These are phyloP conservation scores for Schwanniomyces occidentalis DNA, from an alignment of 805 yeast species.

Conservation along the genomic window DNA sequence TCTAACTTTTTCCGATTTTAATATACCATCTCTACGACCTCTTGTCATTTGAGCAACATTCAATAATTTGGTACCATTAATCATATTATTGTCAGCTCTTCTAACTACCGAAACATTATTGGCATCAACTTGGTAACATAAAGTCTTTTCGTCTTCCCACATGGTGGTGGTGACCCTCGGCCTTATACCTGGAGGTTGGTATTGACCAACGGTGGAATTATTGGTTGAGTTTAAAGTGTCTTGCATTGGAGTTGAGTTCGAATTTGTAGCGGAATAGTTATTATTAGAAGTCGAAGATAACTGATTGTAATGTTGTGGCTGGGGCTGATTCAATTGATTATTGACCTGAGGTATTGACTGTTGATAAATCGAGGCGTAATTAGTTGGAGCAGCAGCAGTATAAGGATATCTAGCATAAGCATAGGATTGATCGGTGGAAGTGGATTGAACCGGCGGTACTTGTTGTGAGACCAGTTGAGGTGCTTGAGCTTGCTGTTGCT, in stretches of 20 bases:
- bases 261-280: slow-evolving; percentile 9
- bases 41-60: slow-evolving; percentile 87
- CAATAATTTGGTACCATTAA: slow-evolving; percentile 79
- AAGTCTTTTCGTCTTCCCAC: slow-evolving; percentile 87
- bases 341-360: slow-evolving; percentile 18
- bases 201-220: slow-evolving; percentile 41
- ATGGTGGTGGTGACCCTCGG: slow-evolving; percentile 80
- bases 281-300: slow-evolving; percentile 14
- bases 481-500: slow-evolving; percentile 6
- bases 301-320: slow-evolving; percentile 24
- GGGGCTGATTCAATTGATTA: slow-evolving; percentile 27
- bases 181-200: slow-evolving; percentile 48
- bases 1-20: slow-evolving; percentile 72
- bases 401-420: slow-evolving; percentile 12
- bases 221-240: slow-evolving; percentile 17
- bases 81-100: slow-evolving; percentile 82
- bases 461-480: slow-evolving; percentile 7
- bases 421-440: slow-evolving; percentile 8
- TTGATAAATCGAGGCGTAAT: slow-evolving; percentile 19
- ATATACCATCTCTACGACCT: slow-evolving; percentile 82
- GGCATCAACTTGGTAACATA: slow-evolving; percentile 85
- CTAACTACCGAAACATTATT: slow-evolving; percentile 78
- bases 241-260: slow-evolving; percentile 16
- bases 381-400: slow-evolving; percentile 16
- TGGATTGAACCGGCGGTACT: slow-evolving; percentile 7